Base-by-base conservation (phyloP, 331 rosid species). In the Prunus yedoensis region DNA sequence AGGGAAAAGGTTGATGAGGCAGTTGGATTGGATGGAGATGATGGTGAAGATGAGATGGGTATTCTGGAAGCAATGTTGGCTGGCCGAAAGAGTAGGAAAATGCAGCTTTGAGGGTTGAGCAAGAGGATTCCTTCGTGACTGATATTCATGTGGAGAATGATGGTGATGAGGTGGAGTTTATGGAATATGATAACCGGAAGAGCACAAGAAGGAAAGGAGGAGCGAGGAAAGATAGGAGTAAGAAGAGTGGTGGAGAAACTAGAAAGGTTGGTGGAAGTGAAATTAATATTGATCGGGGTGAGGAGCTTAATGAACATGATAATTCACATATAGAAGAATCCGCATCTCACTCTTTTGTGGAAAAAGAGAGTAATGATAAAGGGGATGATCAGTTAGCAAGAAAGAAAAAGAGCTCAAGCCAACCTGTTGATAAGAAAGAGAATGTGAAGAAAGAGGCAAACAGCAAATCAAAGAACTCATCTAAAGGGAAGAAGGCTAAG, bases 401-500 rank as follows among this genome's bases (percentile, higher is more conserved):
- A 74, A 82, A 80, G 75, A 86, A 83, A 68, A 88, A 85, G 79
- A 52, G 61, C 84, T 78, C 87, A 3, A 80, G 77, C 66, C 80
- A 88, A 82, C 63, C 79, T 0, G 80, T 69, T 71, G 84, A 87
- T 76, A 82, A 78, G 77, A 88, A 80, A n/a, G n/a, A n/a, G n/a
- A n/a, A n/a, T n/a, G n/a, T n/a, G n/a, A n/a, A n/a, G n/a, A n/a
- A n/a, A 30, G 88, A 88, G 50, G 73, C 81, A 56, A 84, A 70
- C 77, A 15, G 72, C 78, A 88, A 83, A 68, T 77, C 88, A 23
- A 90, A 87, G 82, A 43, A 25, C 74, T 85, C 88, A 61, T 82
- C 90, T 73, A 90, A 80, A 83, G 91, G 92, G 78, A 91, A 82
- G 87, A 92, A 89, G 66, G 62, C 94, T 10, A 95, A 88, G 98